phyloP scores from a whole-genome alignment of 202 grass and related monocot species.

The Alloteropsis angusta region DNA sequence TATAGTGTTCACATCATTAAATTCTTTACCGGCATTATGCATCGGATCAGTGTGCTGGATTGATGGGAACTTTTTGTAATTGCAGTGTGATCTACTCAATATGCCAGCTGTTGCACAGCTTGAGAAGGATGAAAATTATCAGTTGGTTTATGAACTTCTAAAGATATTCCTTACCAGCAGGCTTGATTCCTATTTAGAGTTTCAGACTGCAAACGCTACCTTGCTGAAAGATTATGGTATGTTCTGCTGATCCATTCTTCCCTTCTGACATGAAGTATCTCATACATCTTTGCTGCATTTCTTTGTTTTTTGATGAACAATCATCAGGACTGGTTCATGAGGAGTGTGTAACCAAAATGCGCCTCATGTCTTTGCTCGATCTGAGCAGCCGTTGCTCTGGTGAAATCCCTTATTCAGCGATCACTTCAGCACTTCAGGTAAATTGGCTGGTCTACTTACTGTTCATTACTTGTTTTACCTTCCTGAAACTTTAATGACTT shows the following conservation, averaged over 20 bases:
- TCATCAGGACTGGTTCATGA: slow-evolving; percentile 64
- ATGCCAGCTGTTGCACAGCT: slow-evolving; percentile 81
- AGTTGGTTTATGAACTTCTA: slow-evolving; percentile 53
- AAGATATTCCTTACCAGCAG: slow-evolving; percentile 83
- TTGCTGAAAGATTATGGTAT: slow-evolving; percentile 71
- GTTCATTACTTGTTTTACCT: neutral
- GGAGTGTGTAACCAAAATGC: slow-evolving; percentile 86
- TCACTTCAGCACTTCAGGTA: slow-evolving; percentile 66
- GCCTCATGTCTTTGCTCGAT: slow-evolving; percentile 72
- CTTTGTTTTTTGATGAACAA: neutral
- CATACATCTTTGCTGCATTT: neutral
- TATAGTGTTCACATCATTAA: neutral
- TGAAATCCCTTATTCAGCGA: slow-evolving; percentile 72
- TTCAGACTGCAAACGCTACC: slow-evolving; percentile 54
- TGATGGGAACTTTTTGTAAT: slow-evolving; percentile 16
- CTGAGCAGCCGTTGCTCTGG: slow-evolving; percentile 53
- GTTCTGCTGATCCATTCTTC: neutral
- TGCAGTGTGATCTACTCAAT: slow-evolving; percentile 87
- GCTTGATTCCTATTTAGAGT: slow-evolving; percentile 73
- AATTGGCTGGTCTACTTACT: neutral
- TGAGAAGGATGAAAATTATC: slow-evolving; percentile 73
- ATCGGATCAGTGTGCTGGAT: neutral
- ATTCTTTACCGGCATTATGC: neutral
- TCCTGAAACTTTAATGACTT: neutral
- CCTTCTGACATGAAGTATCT: neutral